These are phyloP conservation scores for Trichophaea hybrida DNA, from an alignment of 2,329 filamentous ascomycete genomes.

Conservation along the genomic window DNA sequence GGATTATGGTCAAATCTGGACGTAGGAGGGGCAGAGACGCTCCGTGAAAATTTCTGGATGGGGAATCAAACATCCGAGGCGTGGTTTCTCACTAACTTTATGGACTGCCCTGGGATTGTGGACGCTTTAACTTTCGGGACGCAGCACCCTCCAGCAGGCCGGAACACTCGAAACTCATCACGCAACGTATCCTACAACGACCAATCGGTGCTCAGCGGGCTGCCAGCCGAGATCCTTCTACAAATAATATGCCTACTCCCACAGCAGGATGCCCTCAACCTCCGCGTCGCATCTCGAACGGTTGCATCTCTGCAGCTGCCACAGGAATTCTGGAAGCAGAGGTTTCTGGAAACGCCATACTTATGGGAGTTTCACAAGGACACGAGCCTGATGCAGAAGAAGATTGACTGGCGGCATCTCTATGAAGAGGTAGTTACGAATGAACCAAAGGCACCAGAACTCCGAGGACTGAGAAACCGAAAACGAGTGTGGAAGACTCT, in stretches of 20 bases:
- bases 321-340: neutral
- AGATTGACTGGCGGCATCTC: neutral
- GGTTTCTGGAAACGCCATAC: neutral
- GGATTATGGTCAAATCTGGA: neutral
- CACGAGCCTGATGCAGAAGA: neutral
- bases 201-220: neutral
- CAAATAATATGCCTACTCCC: neutral
- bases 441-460: no score
- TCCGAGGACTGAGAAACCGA: neutral
- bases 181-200: neutral
- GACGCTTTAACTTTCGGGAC: neutral
- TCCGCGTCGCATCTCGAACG: neutral
- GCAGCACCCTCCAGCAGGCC: neutral
- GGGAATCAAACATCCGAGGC: conserved; percentile 2
- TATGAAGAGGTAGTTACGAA: neutral
- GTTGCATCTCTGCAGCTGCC: neutral
- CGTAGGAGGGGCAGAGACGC: neutral
- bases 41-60: neutral
- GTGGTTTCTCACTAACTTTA: neutral
- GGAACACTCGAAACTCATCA: neutral
- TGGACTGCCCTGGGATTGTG: neutral
- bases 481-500: neutral
- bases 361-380: neutral
- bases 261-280: neutral
- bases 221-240: neutral